These are phyloP conservation scores for Aureobasidium sp. DNA, from an alignment of 2,329 filamentous ascomycete genomes.

Conservation along the genomic window DNA sequence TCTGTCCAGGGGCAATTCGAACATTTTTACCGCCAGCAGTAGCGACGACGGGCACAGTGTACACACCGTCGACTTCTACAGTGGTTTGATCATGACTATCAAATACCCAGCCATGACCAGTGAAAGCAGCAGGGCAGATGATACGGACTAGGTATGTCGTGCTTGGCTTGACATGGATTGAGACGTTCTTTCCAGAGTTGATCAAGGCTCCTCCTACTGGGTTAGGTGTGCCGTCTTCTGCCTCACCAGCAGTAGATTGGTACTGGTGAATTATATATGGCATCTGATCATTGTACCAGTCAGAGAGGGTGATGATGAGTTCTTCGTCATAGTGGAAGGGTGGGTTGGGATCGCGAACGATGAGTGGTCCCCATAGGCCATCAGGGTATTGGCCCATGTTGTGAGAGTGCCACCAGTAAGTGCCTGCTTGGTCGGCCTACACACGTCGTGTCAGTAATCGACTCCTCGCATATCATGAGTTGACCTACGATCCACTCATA, in stretches of 20 bases:
- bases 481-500: constrained; percentile 55
- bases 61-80: constrained; percentile 64
- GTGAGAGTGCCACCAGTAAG: constrained; percentile 62
- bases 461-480: background rate
- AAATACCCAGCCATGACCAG: constrained; percentile 59
- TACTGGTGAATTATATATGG: constrained; percentile 43
- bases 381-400: constrained; percentile 57
- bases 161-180: constrained; percentile 38
- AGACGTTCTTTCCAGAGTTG: constrained; percentile 48
- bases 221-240: constrained; percentile 44
- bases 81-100: constrained; percentile 57
- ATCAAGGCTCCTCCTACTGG: constrained; percentile 59
- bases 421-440: constrained; percentile 41
- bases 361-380: constrained; percentile 57
- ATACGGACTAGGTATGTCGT: constrained; percentile 57
- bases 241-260: constrained; percentile 38
- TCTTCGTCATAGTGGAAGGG: constrained; percentile 51
- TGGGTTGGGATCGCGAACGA: constrained; percentile 52
- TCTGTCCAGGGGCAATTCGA: constrained; percentile 53
- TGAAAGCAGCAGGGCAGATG: constrained; percentile 59
- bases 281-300: constrained; percentile 60
- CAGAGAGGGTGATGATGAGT: constrained; percentile 58
- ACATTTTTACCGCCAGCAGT: constrained; percentile 47
- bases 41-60: constrained; percentile 50
- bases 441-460: constrained; percentile 30